Conservation (phyloP, 768 basidiomycete genomes). For the Austroboletus eburneus region DNA sequence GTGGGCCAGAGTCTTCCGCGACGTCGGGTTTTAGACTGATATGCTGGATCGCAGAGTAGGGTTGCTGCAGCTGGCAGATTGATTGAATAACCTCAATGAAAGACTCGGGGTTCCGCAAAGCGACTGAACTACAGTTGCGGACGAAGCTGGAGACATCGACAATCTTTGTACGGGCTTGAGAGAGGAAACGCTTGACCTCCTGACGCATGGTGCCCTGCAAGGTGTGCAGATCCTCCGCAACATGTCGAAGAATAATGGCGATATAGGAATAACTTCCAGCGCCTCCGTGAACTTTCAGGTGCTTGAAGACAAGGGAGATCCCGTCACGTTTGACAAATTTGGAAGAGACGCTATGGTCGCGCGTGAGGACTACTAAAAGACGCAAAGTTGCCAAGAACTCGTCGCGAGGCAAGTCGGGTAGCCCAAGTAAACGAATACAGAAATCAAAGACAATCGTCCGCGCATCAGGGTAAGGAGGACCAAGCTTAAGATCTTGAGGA, state of each 20-base stretch:
- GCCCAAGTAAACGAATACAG: slow-evolving; percentile 64
- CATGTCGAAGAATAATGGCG: slow-evolving; percentile 85
- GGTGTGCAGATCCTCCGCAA: slow-evolving; percentile 70
- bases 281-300: slow-evolving; percentile 55
- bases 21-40: slow-evolving; percentile 52
- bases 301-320: slow-evolving; percentile 57
- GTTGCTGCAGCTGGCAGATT: slow-evolving; percentile 68
- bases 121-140: slow-evolving; percentile 71
- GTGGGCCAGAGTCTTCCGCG: slow-evolving; percentile 8
- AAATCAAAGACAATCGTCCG: slow-evolving; percentile 70
- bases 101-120: slow-evolving; percentile 69
- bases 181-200: slow-evolving; percentile 78
- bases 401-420: slow-evolving; percentile 65
- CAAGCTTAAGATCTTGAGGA: slow-evolving; percentile 48
- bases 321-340: slow-evolving; percentile 70
- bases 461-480: slow-evolving; percentile 59
- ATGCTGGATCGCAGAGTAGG: slow-evolving; percentile 53
- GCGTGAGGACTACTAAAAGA: slow-evolving; percentile 79
- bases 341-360: slow-evolving; percentile 59
- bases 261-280: slow-evolving; percentile 77
- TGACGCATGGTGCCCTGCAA: slow-evolving; percentile 75
- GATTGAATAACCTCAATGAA: slow-evolving; percentile 75
- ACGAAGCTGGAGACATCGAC: slow-evolving; percentile 73
- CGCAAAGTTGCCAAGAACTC: slow-evolving; percentile 80
- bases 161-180: slow-evolving; percentile 61